Evolutionary conservation across 1,284 basidiomycete species (phyloP).

Genomic region (Phlebopus sp.): DNA sequence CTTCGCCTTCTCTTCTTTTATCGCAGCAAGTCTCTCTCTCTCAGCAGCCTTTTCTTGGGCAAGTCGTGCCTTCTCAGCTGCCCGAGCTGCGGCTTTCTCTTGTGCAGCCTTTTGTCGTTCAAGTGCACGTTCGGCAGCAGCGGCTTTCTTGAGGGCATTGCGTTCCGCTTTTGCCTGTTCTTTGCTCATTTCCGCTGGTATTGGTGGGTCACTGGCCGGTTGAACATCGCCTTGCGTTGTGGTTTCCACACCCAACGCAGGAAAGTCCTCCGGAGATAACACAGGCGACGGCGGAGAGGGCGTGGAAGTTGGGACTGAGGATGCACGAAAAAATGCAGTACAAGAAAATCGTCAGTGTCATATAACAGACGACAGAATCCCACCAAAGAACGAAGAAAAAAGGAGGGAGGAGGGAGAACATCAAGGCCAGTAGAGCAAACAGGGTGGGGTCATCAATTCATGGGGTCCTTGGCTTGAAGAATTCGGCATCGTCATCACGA

Average conservation of each 20-base stretch:
- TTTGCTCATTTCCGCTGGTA: constrained; percentile 34
- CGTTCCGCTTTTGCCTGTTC: constrained; percentile 53
- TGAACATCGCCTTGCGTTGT: constrained; percentile 27
- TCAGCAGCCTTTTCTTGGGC: constrained; percentile 40
- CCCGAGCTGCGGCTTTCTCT: constrained; percentile 50
- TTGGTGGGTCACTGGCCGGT: constrained; percentile 32
- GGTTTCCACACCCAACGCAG: constrained; percentile 45
- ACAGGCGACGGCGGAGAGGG: constrained; percentile 49
- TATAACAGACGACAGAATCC: constrained; percentile 40
- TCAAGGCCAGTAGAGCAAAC: constrained; percentile 6
- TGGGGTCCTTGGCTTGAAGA: too few relatives aligned
- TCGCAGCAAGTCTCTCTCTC: constrained; percentile 40
- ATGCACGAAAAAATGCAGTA: constrained; percentile 35
- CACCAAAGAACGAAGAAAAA: constrained; percentile 39
- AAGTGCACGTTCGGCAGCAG: constrained; percentile 55
- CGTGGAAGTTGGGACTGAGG: constrained; percentile 41
- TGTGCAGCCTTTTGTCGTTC: constrained; percentile 52
- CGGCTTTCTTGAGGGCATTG: constrained; percentile 61
- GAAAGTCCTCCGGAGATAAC: constrained; percentile 72
- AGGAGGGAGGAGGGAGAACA: constrained; percentile 17
- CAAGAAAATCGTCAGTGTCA: constrained; percentile 48
- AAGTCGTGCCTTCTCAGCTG: constrained; percentile 46
- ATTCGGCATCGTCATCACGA: neutral
- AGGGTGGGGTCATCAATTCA: too few relatives aligned
- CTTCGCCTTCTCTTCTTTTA: constrained; percentile 40